Evolutionary conservation across 768 basidiomycete genomes (phyloP).

Genomic region (Agaricus blazei): DNA sequence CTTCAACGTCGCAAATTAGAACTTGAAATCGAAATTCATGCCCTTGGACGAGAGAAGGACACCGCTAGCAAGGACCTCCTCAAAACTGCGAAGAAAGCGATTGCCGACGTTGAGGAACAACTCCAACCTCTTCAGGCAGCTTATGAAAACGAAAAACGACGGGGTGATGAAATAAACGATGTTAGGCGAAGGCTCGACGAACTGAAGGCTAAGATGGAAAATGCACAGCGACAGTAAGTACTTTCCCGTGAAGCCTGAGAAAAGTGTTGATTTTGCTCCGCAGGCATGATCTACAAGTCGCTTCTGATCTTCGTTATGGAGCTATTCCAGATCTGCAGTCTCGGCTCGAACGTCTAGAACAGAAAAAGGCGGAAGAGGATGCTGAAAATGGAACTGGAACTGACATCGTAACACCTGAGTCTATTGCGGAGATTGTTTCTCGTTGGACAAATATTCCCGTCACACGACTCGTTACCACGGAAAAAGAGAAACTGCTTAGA

Average conservation of each 20-base stretch:
- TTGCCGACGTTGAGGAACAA: constrained; percentile 81
- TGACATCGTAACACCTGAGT: constrained; percentile 78
- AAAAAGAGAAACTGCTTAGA: constrained; percentile 81
- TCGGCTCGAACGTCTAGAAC: constrained; percentile 66
- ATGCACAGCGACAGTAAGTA: constrained; percentile 79
- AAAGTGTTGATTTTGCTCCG: constrained; percentile 12
- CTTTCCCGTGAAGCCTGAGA: not conserved
- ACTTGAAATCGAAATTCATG: constrained; percentile 92
- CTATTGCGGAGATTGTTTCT: constrained; percentile 91
- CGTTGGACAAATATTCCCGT: constrained; percentile 94
- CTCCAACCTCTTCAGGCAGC: constrained; percentile 77
- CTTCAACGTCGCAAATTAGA: constrained; percentile 86
- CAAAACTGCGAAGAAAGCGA: constrained; percentile 63
- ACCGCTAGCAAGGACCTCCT: constrained; percentile 82
- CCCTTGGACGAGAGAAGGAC: constrained; percentile 90
- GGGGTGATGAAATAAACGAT: constrained; percentile 74
- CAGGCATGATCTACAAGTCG: constrained; percentile 68
- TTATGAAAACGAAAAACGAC: constrained; percentile 82
- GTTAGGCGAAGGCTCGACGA: constrained; percentile 84
- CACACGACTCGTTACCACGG: constrained; percentile 77
- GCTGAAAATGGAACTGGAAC: constrained; percentile 48
- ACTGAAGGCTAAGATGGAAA: constrained; percentile 85
- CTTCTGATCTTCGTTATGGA: constrained; percentile 87
- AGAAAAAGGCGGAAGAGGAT: constrained; percentile 68
- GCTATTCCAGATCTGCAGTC: constrained; percentile 84